These are phyloP conservation scores for Wickerhamomyces queroliae DNA, from an alignment of 805 yeast species.

Conservation along the genomic window DNA sequence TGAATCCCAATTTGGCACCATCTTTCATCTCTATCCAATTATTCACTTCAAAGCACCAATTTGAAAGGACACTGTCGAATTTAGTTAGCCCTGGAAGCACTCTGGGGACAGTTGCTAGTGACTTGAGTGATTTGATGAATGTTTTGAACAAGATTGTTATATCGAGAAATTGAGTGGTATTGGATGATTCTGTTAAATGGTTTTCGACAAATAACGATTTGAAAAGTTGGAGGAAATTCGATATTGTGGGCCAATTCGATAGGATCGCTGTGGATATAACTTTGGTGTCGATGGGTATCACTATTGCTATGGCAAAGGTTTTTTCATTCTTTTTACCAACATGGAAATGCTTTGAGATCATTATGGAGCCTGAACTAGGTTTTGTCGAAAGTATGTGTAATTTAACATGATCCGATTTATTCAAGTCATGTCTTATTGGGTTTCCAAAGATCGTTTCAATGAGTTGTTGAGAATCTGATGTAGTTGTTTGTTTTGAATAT, in stretches of 20 bases:
- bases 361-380: slow-evolving; percentile 23
- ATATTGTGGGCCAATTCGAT: slow-evolving; percentile 27
- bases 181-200: slow-evolving; percentile 7
- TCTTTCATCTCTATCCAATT: slow-evolving; percentile 38
- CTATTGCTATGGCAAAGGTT: slow-evolving; percentile 28
- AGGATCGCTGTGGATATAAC: slow-evolving; percentile 23
- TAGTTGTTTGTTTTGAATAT: slow-evolving; percentile 3
- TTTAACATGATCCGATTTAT: slow-evolving; percentile 17
- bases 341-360: slow-evolving; percentile 29
- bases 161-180: slow-evolving; percentile 8
- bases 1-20: slow-evolving; percentile 25
- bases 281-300: slow-evolving; percentile 20
- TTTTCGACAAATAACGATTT: slow-evolving; percentile 21
- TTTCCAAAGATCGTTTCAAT: slow-evolving; percentile 36
- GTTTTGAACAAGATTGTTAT: slow-evolving; percentile 21
- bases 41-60: slow-evolving; percentile 34
- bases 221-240: slow-evolving; percentile 23
- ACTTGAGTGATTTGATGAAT: slow-evolving; percentile 25
- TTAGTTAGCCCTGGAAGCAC: slow-evolving; percentile 27
- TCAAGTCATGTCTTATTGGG: slow-evolving; percentile 25
- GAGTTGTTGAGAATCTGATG: slow-evolving; percentile 17
- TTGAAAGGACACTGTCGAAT: slow-evolving; percentile 22
- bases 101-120: slow-evolving; percentile 29
- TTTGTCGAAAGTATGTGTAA: slow-evolving; percentile 23
- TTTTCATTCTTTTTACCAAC: slow-evolving; percentile 18